A percentile compares a stretch with the other conserved stretches of the same genome.
Conservation (phyloP, 257 asterid genomes). For the Solanum virginianum region DNA sequence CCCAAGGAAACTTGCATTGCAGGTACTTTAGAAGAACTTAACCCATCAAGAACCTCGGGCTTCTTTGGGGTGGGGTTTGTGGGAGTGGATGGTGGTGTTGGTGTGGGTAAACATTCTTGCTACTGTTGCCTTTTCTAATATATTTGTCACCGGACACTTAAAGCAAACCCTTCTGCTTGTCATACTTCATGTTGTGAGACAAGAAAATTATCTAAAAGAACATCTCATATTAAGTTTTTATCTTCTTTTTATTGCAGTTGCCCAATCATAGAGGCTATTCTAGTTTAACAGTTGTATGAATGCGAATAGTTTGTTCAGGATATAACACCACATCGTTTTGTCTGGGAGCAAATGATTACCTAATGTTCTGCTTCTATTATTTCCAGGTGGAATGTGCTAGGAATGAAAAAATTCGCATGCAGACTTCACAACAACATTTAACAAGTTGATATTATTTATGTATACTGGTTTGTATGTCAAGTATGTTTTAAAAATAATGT, state of each 20-base stretch:
- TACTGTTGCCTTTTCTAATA: neutral
- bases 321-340: neutral
- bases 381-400: constrained; percentile 39
- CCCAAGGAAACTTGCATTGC: neutral
- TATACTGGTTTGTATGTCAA: neutral
- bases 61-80: neutral
- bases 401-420: constrained; percentile 29
- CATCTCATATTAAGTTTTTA: neutral
- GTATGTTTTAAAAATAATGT: no score
- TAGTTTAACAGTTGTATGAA: neutral
- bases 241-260: neutral
- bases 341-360: neutral
- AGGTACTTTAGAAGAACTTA: neutral
- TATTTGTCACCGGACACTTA: neutral
- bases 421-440: neutral
- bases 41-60: neutral
- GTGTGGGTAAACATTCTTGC: neutral
- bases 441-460: neutral
- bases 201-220: neutral
- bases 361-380: neutral
- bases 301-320: neutral
- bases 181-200: neutral
- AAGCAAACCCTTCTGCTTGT: neutral
- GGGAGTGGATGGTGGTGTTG: neutral
- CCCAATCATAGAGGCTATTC: neutral